Evolutionary conservation across 257 asterid species (phyloP).

Genomic region (Anisodus tanguticus): DNA sequence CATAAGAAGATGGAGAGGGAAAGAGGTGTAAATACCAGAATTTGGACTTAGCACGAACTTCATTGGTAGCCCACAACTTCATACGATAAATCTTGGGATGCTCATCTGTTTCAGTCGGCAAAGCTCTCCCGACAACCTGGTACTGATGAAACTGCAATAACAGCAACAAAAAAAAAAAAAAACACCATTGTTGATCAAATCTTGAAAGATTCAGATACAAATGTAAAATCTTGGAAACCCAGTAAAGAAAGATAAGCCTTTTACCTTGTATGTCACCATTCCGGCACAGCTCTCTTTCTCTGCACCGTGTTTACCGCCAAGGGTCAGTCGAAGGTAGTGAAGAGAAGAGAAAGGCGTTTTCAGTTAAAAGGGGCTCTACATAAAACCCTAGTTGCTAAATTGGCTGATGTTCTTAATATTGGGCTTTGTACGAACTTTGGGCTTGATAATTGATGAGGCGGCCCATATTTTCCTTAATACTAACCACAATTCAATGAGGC

Average conservation of each 20-base stretch:
- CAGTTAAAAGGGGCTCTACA: neutral
- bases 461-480: too few species aligned
- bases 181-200: conserved; percentile 9
- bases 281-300: neutral
- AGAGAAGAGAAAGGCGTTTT: conserved; percentile 10
- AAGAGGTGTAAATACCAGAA: conserved; percentile 51
- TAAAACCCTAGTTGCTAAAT: neutral
- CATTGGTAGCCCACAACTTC: conserved; percentile 62
- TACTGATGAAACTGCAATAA: conserved; percentile 76
- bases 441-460: neutral
- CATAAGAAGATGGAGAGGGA: neutral
- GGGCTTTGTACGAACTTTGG: neutral
- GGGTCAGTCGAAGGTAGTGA: neutral
- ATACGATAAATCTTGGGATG: conserved; percentile 90
- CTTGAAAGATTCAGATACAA: neutral
- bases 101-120: conserved; percentile 79
- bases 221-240: neutral
- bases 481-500: too few species aligned
- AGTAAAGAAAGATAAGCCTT: neutral
- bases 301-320: neutral
- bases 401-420: neutral
- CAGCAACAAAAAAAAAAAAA: neutral
- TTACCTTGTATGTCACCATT: conserved; percentile 61
- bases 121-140: conserved; percentile 91
- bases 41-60: conserved; percentile 81